Conservation (phyloP, 192 early-diverging fungal species). For the Mortierella claussenii region DNA sequence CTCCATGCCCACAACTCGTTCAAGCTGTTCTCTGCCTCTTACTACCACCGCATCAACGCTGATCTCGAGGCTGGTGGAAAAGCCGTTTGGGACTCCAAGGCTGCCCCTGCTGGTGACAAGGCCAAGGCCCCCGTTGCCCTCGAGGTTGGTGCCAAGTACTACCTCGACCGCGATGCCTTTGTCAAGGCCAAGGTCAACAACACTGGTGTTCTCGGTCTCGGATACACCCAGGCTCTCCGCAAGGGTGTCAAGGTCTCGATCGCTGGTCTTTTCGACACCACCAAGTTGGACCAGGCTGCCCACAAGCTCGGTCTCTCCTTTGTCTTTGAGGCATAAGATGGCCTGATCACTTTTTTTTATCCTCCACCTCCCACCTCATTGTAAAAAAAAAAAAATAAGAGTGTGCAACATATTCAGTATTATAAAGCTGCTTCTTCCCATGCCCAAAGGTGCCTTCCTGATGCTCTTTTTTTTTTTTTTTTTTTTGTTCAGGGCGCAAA, state of each 20-base stretch:
- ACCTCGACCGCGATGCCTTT: slow-evolving; percentile 88
- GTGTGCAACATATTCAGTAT: no score
- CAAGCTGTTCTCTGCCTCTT: slow-evolving; percentile 88
- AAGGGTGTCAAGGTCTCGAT: slow-evolving; percentile 94
- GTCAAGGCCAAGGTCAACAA: slow-evolving; percentile 92
- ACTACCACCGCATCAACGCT: slow-evolving; percentile 95
- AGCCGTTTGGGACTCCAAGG: slow-evolving; percentile 88
- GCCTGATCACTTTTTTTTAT: neutral
- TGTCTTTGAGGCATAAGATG: slow-evolving; percentile 86
- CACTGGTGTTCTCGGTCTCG: slow-evolving; percentile 88
- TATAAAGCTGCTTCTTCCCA: no score
- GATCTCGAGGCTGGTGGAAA: slow-evolving; percentile 95
- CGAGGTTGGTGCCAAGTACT: slow-evolving; percentile 96
- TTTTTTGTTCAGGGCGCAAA: no score
- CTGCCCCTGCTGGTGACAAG: slow-evolving; percentile 51
- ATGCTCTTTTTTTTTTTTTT: no score
- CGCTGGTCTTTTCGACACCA: slow-evolving; percentile 94
- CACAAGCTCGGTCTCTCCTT: slow-evolving; percentile 95
- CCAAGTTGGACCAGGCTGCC: slow-evolving; percentile 90
- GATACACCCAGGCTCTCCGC: slow-evolving; percentile 93
- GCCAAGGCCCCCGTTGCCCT: slow-evolving; percentile 78
- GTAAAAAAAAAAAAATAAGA: neutral
- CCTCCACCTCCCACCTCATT: neutral
- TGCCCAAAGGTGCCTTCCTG: no score
- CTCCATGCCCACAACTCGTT: slow-evolving; percentile 93